Conservation (phyloP, 1,139 yeast genomes). For the Kurtzmaniella natalensis region DNA sequence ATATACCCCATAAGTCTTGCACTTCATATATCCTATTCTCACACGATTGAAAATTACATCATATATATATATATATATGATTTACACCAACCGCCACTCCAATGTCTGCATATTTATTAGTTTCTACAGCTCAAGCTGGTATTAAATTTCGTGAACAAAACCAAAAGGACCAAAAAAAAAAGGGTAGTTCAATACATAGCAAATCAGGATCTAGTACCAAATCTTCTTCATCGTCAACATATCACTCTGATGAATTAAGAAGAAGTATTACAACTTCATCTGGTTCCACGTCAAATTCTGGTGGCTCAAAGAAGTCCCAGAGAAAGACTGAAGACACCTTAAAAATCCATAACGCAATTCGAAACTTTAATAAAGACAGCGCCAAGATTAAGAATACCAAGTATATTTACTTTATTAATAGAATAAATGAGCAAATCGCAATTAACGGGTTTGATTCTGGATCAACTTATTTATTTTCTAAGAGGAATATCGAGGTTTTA, state of each 20-base stretch:
- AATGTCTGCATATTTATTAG: constrained; percentile 2
- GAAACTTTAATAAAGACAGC: constrained; percentile 15
- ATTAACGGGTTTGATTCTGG: constrained; percentile 10
- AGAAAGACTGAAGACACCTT: constrained; percentile 9
- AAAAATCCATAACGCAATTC: constrained; percentile 13
- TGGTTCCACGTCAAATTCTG: not conserved
- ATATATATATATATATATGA: no score
- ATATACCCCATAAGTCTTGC: no score
- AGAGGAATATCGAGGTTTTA: constrained; percentile 18
- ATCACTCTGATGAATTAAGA: not conserved
- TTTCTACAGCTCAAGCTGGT: constrained; percentile 1
- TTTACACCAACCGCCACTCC: no score
- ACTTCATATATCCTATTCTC: no score
- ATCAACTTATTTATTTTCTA: constrained; percentile 15
- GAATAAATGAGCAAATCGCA: constrained; percentile 13
- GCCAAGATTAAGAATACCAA: constrained; percentile 11
- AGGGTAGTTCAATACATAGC: not conserved
- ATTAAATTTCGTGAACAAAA: not conserved
- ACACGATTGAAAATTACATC: no score
- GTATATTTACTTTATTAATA: constrained; percentile 16
- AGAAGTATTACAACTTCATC: not conserved
- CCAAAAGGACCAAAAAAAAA: not conserved
- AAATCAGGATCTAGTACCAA: not conserved
- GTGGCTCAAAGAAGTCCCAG: constrained; percentile 4
- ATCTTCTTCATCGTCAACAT: not conserved